phyloP scores from a whole-genome alignment of 257 asterid species.

The Nicotiana benthamiana region DNA sequence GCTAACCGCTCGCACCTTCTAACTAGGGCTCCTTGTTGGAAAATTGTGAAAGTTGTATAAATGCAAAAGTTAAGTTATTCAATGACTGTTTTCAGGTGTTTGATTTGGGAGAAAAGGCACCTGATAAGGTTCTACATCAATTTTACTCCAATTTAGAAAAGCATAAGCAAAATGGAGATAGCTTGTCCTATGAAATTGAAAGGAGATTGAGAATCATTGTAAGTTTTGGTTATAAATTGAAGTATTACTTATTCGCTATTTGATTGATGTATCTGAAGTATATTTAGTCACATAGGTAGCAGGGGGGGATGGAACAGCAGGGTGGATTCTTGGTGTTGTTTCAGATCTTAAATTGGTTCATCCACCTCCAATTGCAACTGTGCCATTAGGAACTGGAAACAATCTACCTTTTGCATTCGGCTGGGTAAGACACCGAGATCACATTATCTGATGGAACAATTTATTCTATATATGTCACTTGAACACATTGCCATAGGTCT shows the following conservation, averaged over 20 bases:
- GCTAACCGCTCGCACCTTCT: too few relatives aligned
- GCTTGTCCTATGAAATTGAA: slow-evolving; percentile 39
- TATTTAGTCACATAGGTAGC: slow-evolving; percentile 54
- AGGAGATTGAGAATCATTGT: slow-evolving; percentile 63
- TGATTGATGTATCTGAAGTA: slow-evolving; percentile 5
- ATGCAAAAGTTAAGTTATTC: too few relatives aligned
- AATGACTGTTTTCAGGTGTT: slow-evolving; percentile 44
- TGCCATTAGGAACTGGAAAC: slow-evolving; percentile 96
- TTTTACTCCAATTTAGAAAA: slow-evolving; percentile 51
- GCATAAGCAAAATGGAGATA: slow-evolving; percentile 61
- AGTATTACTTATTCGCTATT: neutral
- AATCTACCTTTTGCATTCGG: slow-evolving; percentile 95
- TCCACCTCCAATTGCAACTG: slow-evolving; percentile 85
- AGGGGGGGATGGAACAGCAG: slow-evolving; percentile 99
- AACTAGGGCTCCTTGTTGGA: neutral
- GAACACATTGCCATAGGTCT: neutral
- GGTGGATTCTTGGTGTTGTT: slow-evolving; percentile 96
- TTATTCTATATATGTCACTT: neutral
- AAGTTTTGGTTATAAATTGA: slow-evolving; percentile 27
- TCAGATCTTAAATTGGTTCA: slow-evolving; percentile 71
- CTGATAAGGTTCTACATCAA: slow-evolving; percentile 52
- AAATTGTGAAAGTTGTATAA: neutral
- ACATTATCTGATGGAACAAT: neutral
- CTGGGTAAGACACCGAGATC: slow-evolving; percentile 47
- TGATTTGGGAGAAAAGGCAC: slow-evolving; percentile 78